Base-by-base conservation (phyloP, 2,329 filamentous ascomycete genomes). In the Arthrobotrys sinensis region DNA sequence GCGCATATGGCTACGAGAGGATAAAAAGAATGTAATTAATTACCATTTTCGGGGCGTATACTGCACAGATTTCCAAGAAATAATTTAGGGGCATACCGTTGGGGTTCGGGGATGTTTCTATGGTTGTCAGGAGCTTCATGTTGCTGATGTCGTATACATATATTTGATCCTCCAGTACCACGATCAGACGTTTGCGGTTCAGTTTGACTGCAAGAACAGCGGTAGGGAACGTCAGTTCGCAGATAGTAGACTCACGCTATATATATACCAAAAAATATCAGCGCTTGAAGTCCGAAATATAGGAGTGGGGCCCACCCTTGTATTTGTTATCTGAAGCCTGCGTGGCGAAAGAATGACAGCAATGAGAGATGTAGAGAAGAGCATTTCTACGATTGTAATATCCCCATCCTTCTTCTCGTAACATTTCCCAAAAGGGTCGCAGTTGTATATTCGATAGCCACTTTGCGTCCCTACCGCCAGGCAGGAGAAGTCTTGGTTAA, bases 111-210 rank as follows among this genome's bases (percentile, higher is more conserved):
- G 95, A 97, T 4, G 95, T 98, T 76, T 94, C 90, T 80, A 98
- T 97, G 4, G 93, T 97, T 84, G 94, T 92, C 46, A 98, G 88
- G 75, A 98, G 89, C 82, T 92, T 95, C 95, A 99, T 98, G 83
- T 97, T 98, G 85, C 94, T 94, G 81, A 99, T 98, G 84, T 99
- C 96, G 86, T 99, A 99, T 60, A 99, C 89, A 85, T 98, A 99
- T 80, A 98, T 97, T 84, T 97, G 92, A 82, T 97, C 94, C 84
- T 99, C 96, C 71, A 98, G 88, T 12, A 98, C 91, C 36, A 99
- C 94, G 11, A 96, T 93, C 28, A 99, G 88, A 43, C 96, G 91
- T 85, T 97, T 98, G 81, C 96, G 90, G 85, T 99, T 99, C 82
- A 99, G 87, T 80, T 94, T 92, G 76, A 99, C 93, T 19, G 95